These are phyloP conservation scores for Linnemannia hyalina DNA, from an alignment of 192 early-diverging fungal genomes.

Conservation along the genomic window DNA sequence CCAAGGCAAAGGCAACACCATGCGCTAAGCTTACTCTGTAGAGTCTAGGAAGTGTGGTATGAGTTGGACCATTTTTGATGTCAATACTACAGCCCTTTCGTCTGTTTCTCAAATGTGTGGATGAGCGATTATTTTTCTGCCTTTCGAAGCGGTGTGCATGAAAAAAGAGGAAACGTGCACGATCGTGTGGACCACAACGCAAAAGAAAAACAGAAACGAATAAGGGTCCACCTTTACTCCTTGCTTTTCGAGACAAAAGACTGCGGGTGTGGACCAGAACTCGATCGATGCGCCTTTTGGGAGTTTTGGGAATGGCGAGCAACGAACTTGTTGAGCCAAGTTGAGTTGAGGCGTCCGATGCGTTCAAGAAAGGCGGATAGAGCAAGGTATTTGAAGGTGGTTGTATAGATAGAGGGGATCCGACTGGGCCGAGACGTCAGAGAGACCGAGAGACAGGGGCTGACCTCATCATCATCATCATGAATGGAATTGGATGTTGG, in stretches of 20 bases:
- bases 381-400: too few species aligned
- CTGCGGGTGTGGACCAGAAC: not conserved
- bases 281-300: too few species aligned
- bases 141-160: not conserved
- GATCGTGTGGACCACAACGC: not conserved
- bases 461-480: constrained; percentile 2
- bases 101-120: not conserved
- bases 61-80: too few species aligned
- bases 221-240: not conserved
- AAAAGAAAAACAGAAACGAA: not conserved
- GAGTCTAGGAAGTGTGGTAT: not conserved
- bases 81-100: too few species aligned
- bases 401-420: not conserved
- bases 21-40: constrained; percentile 23
- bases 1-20: constrained; percentile 49
- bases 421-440: not conserved
- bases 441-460: not conserved
- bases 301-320: too few species aligned
- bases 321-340: too few species aligned
- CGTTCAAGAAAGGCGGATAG: too few species aligned
- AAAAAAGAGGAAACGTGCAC: not conserved
- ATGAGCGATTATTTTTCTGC: not conserved
- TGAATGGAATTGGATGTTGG: not conserved
- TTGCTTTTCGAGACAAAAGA: not conserved
- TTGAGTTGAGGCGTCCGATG: too few species aligned